Conservation (phyloP, 352 stramenopile genomes). For the Pythium rhizo-oryzae region DNA sequence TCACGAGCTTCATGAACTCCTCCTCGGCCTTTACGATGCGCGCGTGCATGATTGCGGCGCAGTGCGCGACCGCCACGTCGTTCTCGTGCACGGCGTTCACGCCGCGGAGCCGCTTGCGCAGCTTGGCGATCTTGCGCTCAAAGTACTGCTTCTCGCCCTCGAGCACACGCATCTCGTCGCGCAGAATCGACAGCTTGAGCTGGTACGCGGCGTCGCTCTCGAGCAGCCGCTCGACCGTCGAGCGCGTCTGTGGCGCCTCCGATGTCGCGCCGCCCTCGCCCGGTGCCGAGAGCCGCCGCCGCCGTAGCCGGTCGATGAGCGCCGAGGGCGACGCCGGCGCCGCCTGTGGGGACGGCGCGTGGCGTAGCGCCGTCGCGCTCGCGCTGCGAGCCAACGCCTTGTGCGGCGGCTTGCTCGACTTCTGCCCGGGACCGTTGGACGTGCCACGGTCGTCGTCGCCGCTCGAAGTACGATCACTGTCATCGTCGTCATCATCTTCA, state of each 20-base stretch:
- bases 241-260: background rate
- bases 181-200: constrained; percentile 55
- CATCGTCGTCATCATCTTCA: constrained; percentile 6
- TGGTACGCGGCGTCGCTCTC: constrained; percentile 70
- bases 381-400: constrained; percentile 11
- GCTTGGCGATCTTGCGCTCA: constrained; percentile 46
- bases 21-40: constrained; percentile 71
- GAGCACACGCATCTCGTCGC: constrained; percentile 56
- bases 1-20: constrained; percentile 82
- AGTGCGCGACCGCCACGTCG: constrained; percentile 74
- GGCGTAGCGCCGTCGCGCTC: constrained; percentile 7
- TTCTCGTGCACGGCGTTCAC: constrained; percentile 81
- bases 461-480: background rate
- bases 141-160: constrained; percentile 48
- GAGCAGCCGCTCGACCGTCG: constrained; percentile 62
- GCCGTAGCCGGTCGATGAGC: constrained; percentile 11
- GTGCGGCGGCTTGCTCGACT: background rate
- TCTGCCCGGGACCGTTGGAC: too few relatives aligned
- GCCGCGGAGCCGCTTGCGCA: constrained; percentile 58
- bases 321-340: constrained; percentile 1
- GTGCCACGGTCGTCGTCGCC: constrained; percentile 1
- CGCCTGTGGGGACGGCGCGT: background rate
- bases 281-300: background rate
- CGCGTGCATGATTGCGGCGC: constrained; percentile 75
- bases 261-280: background rate